Percentiles rank a stretch among this genome's conserved stretches.
Conservation (phyloP, 768 basidiomycete genomes). For the Ramaria rubella region DNA sequence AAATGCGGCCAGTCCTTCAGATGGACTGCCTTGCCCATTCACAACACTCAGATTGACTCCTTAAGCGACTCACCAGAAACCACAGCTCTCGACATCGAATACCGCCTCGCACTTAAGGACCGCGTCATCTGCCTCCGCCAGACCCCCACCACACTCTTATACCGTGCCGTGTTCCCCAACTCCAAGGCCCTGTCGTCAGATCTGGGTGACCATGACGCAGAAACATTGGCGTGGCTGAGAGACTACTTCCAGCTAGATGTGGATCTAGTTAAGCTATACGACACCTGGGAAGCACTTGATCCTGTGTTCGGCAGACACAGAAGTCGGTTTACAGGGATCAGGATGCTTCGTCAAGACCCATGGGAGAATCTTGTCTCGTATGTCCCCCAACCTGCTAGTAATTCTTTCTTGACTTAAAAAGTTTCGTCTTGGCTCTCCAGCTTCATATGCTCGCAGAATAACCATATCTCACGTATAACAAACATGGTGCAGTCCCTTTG, state of each 20-base stretch:
- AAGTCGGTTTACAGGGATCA: slow-evolving; percentile 68
- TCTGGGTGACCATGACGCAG: slow-evolving; percentile 34
- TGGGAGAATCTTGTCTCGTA: slow-evolving; percentile 96
- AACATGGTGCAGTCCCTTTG: slow-evolving; percentile 87
- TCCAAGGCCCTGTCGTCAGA: background rate
- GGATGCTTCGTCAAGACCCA: slow-evolving; percentile 87
- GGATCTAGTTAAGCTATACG: slow-evolving; percentile 65
- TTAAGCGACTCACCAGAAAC: slow-evolving; percentile 12
- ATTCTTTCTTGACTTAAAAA: background rate
- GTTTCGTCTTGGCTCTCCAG: slow-evolving; percentile 32
- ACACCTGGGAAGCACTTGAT: slow-evolving; percentile 68
- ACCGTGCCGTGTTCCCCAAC: slow-evolving; percentile 60
- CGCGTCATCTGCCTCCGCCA: slow-evolving; percentile 82
- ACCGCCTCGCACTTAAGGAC: slow-evolving; percentile 72
- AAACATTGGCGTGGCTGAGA: slow-evolving; percentile 67
- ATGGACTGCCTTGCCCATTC: slow-evolving; percentile 55
- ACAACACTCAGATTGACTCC: too few relatives aligned
- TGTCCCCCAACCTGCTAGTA: slow-evolving; percentile 29
- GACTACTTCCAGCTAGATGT: slow-evolving; percentile 88
- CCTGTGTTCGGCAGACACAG: slow-evolving; percentile 61
- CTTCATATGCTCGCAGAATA: slow-evolving; percentile 97
- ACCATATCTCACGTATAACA: slow-evolving; percentile 91
- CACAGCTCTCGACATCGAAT: slow-evolving; percentile 46
- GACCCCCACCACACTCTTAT: slow-evolving; percentile 54
- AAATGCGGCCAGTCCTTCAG: slow-evolving; percentile 84